Evolutionary conservation across 1,284 basidiomycete genomes (phyloP), one percentile per base, ranked within the genome.

Genomic region (Stygiomarasmius scandens): DNA sequence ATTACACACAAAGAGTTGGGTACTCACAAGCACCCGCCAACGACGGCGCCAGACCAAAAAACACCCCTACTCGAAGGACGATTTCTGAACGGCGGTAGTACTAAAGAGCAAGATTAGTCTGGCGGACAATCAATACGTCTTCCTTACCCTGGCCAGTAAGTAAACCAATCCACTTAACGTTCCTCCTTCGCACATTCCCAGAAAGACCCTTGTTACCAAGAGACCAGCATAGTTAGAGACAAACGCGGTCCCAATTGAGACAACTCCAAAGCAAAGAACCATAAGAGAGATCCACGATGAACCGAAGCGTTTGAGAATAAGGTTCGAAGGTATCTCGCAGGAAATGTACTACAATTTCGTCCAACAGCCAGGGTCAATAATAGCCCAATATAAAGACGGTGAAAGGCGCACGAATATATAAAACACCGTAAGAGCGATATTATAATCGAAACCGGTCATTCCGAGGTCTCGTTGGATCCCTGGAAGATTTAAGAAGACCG

Each of bases 111-210:
- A 52, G 36, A 22, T 24, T 5, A 25, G 34, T 11, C 56, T n/a
- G 52, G 16, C 16, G 11, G 24, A 43, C 20, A 22, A 36, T 44
- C 38, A 43, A 27, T 12, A 27, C n/a, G 36, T 9, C 5, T 16
- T 16, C 61, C 75, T 54, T 55, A 78, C 77, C 32, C 74, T 67
- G 43, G 77, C 71, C 20, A 79, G 58, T 19, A 74, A 62, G 55
- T 78, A 78, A 4, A 74, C 72, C 52, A 79, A 59, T 1, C 77
- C 77, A 74, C 77, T 77, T 66, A 82, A 66, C 19, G 80, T 79
- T 10, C 80, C 81, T 29, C 78, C 78, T 64, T 82, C 80, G 19
- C 74, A 72, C 6, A 82, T 67, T 38, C 79, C 80, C 16, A 82
- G 67, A 60, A 81, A 75, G 1, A 80, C 71, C 34, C 80, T 68